These are phyloP conservation scores for Phoma herbarum DNA, from an alignment of 2,329 filamentous ascomycete genomes.

Conservation along the genomic window DNA sequence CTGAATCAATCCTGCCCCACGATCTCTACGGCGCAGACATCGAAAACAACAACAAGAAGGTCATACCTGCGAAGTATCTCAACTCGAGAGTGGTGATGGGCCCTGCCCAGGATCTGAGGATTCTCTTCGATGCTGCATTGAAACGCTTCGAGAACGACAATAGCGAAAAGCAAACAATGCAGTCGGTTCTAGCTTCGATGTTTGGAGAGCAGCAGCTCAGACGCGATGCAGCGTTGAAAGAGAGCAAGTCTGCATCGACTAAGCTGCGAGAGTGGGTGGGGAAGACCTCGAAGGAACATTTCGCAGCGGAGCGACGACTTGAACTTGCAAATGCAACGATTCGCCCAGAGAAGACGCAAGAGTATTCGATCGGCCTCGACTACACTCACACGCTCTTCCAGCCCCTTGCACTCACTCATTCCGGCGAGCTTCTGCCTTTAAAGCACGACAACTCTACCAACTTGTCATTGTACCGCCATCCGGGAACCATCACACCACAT, in stretches of 20 bases:
- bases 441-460: constrained; percentile 47
- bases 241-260: constrained; percentile 28
- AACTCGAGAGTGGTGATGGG: constrained; percentile 62
- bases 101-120: constrained; percentile 58
- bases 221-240: constrained; percentile 52
- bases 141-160: constrained; percentile 46
- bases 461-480: constrained; percentile 47
- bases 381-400: constrained; percentile 61
- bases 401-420: constrained; percentile 35
- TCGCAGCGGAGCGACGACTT: constrained; percentile 17
- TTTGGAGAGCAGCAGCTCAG: constrained; percentile 64
- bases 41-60: constrained; percentile 41
- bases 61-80: constrained; percentile 54
- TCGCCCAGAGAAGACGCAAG: constrained; percentile 52
- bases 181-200: constrained; percentile 60
- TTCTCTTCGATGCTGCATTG: constrained; percentile 57
- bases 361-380: constrained; percentile 63
- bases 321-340: constrained; percentile 36
- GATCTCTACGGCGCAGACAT: constrained; percentile 60
- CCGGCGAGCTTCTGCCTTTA: constrained; percentile 41
- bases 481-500: constrained; percentile 39
- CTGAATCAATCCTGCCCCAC: constrained; percentile 60
- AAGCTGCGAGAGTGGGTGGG: constrained; percentile 51
- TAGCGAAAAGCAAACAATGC: constrained; percentile 48
- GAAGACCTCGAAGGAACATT: constrained; percentile 40